Conservation (phyloP, 2,329 filamentous ascomycete genomes). For the Beauveria bassiana region DNA sequence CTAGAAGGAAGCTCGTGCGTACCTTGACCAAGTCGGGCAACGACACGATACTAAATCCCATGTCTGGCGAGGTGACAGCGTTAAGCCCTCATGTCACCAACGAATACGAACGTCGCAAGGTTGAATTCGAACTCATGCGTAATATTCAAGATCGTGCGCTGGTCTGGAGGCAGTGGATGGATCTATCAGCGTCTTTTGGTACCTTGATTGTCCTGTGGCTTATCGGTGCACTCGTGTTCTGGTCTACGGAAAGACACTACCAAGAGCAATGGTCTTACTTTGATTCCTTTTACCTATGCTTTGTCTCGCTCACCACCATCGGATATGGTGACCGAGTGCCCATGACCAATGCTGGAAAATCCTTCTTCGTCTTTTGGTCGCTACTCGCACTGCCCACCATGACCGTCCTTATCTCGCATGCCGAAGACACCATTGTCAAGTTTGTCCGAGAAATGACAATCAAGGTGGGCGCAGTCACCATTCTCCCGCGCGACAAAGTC, state of each 20-base stretch:
- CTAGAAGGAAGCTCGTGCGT: constrained; percentile 40
- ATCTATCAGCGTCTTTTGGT: constrained; percentile 57
- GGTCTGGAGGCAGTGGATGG: constrained; percentile 64
- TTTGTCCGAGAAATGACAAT: constrained; percentile 48
- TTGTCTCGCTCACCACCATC: constrained; percentile 74
- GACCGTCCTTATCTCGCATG: constrained; percentile 77
- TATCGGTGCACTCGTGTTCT: constrained; percentile 68
- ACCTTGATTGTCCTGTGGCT: constrained; percentile 74
- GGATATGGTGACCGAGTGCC: constrained; percentile 80
- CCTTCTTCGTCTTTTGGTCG: constrained; percentile 93
- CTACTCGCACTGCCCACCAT: constrained; percentile 79
- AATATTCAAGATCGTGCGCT: constrained; percentile 62
- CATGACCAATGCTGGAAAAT: constrained; percentile 66
- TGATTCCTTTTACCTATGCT: constrained; percentile 76
- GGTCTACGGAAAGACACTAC: constrained; percentile 41
- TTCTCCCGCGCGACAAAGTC: constrained; percentile 48
- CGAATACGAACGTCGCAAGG: constrained; percentile 55
- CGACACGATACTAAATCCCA: constrained; percentile 42
- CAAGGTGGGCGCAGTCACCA: constrained; percentile 50
- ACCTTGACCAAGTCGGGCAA: constrained; percentile 37
- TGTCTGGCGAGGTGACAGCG: constrained; percentile 19
- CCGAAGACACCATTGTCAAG: constrained; percentile 75
- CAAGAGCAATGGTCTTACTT: constrained; percentile 64
- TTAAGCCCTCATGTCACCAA: constrained; percentile 14
- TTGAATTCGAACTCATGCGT: constrained; percentile 75